Evolutionary conservation across 345 rosid genomes (phyloP), one percentile per base, ranked within the genome.

Genomic region (Murraya paniculata): DNA sequence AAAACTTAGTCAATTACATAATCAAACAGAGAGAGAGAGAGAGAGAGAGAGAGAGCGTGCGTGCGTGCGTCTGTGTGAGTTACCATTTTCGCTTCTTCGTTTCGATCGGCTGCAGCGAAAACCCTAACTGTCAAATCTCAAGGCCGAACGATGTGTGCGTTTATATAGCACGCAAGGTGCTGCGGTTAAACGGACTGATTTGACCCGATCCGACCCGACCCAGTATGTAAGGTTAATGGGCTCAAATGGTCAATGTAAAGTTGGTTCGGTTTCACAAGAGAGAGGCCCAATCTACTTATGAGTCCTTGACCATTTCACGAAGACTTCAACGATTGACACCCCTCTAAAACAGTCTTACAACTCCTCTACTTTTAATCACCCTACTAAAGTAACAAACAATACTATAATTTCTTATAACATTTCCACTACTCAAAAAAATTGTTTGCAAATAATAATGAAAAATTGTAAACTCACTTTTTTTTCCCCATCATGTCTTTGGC

Each of bases 11-110:
- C 38, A 31, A 22, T 33, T 57, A 19, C 0, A n/a, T 5, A n/a
- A 18, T 33, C 18, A 72, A 53, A 30, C 30, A 59, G 19, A 60
- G 21, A 41, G 25, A 7, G 4, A 22, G 19, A 1, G 19, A 9
- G 16, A 27, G 1, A 39, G 50, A 25, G 39, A 1, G 19, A 9
- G 16, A 27, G 1, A 39, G 50, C 19, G 39, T 31, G 33, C 3
- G 45, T 1, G 41, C 0, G 41, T 7, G 45, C 9, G 45, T 39
- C 0, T 39, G 45, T 10, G 14, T 41, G 3, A 4, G 3, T 57
- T n/a, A 81, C 83, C 83, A 81, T 81, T 72, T 76, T 77, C 64
- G 77, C 83, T 67, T 71, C 77, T 59, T 19, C 3, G 71, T 31
- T 31, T 68, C 59, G 33, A 16, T 8, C 28, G 19, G 8, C 25